phyloP scores from a whole-genome alignment of 2,329 filamentous ascomycete species.

The Sporothrix globosa region DNA sequence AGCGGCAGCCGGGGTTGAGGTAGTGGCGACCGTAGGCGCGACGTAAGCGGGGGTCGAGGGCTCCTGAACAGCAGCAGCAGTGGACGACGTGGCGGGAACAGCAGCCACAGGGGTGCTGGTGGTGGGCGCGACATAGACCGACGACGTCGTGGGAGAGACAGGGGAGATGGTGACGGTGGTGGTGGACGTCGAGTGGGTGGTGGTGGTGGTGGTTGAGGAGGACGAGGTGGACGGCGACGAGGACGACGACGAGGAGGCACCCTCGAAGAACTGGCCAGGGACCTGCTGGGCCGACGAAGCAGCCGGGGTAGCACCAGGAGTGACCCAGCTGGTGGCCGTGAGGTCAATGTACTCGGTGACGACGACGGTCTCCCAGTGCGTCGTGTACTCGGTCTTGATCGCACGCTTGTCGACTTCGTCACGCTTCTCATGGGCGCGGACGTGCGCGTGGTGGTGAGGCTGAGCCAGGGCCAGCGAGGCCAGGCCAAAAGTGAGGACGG shows the following conservation, averaged over 20 bases:
- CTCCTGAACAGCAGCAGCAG: slow-evolving; percentile 26
- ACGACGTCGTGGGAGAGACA: slow-evolving; percentile 1
- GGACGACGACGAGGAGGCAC: slow-evolving; percentile 33
- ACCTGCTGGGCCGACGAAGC: slow-evolving; percentile 34
- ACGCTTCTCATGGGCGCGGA: slow-evolving; percentile 47
- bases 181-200: slow-evolving; percentile 12
- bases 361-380: slow-evolving; percentile 56
- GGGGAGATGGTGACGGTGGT: not conserved
- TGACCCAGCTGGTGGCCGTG: slow-evolving; percentile 53
- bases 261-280: slow-evolving; percentile 45
- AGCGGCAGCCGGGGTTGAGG: slow-evolving; percentile 36
- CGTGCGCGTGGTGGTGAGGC: slow-evolving; percentile 49
- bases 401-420: slow-evolving; percentile 49
- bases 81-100: slow-evolving; percentile 34
- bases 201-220: slow-evolving; percentile 3
- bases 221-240: not conserved
- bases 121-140: slow-evolving; percentile 14
- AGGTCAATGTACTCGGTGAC: slow-evolving; percentile 56
- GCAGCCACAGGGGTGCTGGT: slow-evolving; percentile 13
- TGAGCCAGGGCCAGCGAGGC: slow-evolving; percentile 55
- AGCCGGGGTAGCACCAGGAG: slow-evolving; percentile 40
- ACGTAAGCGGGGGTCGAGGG: slow-evolving; percentile 21
- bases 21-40: slow-evolving; percentile 30
- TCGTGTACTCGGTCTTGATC: slow-evolving; percentile 51
- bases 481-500: slow-evolving; percentile 45